Base-by-base conservation (phyloP, 192 early-diverging fungal species). In the Ramicandelaber brevisporus region DNA sequence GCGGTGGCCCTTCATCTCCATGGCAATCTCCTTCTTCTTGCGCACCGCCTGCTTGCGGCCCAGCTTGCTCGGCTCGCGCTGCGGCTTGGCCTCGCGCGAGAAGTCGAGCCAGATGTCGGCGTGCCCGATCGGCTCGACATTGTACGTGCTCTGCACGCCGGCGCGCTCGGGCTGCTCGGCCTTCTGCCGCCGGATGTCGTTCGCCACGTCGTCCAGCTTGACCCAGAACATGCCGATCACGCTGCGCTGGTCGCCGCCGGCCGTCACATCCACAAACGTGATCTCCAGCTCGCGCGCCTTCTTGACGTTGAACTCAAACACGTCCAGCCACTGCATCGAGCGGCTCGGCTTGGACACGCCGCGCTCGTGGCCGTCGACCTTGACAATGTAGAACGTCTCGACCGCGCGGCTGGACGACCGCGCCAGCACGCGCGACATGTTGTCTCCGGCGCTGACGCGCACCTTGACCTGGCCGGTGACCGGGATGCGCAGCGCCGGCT, bases 51-150 rank as follows among this genome's bases (percentile, higher is more conserved):
- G 71, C 21, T 64, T 62, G 51, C 77, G 81, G 22, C 88, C 88
- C 0, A 61, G 49, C 5, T 50, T 45, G 25, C 49, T 49, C 17
- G 46, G 46, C 25, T 42, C 39, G 23, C 53, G 49, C 22, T 48
- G 57, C 35, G 48, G 46, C 24, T 41, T 31, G 0, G 46, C 36
- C 27, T 33, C 49, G 43, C 44, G 66, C 72, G 69, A 53, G 48
- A 92, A 86, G 55, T 89, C 78, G 33, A 87, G 49, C 55, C 75
- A 74, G 28, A 87, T 43, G 26, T 62, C 60, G 27, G 95, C 53
- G 48, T 90, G 81, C 21, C 92, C 92, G 30, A 68, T 65, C 20
- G 89, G 86, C 45, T 95, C 92, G 33, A 95, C 61, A 29, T 98
- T 84, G 46, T 51, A 59, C 16, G 44, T 36, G 45, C 57, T 50